Conservation (phyloP, 306 rosid species). For the Albizia julibrissin region DNA sequence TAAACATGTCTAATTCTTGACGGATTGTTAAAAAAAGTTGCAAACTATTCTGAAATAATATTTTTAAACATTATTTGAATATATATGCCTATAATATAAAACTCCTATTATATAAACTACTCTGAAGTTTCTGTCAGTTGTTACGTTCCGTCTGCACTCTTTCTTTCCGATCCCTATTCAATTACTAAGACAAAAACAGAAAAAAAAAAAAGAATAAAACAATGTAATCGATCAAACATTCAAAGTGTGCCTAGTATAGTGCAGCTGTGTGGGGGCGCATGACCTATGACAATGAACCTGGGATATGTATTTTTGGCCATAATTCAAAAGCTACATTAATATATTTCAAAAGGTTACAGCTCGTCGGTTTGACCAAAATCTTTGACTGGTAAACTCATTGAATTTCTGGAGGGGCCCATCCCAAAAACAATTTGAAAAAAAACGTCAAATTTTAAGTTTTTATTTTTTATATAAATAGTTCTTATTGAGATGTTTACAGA, state of each 20-base stretch:
- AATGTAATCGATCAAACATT: background rate
- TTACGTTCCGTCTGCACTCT: background rate
- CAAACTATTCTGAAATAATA: background rate
- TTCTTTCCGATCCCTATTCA: background rate
- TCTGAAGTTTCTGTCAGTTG: background rate
- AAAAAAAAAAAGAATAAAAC: background rate
- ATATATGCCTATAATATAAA: background rate
- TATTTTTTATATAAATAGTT: too few relatives aligned
- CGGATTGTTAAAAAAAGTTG: background rate
- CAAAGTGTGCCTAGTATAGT: background rate
- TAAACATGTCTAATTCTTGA: background rate
- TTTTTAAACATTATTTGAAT: background rate
- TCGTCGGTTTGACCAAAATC: background rate
- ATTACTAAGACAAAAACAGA: background rate
- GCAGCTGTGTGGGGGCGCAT: background rate
- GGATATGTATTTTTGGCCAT: background rate
- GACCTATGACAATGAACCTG: background rate
- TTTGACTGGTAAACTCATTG: background rate
- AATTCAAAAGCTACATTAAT: background rate
- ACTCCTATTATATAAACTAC: background rate
- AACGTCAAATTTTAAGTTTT: too few relatives aligned
- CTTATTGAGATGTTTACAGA: too few relatives aligned
- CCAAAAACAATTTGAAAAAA: background rate
- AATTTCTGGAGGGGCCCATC: background rate
- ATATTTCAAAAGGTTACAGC: background rate